Percentiles rank a stretch among this genome's conserved stretches.
phyloP scores from a whole-genome alignment of 129 eudicot species.

The Kitagawia praeruptora region DNA sequence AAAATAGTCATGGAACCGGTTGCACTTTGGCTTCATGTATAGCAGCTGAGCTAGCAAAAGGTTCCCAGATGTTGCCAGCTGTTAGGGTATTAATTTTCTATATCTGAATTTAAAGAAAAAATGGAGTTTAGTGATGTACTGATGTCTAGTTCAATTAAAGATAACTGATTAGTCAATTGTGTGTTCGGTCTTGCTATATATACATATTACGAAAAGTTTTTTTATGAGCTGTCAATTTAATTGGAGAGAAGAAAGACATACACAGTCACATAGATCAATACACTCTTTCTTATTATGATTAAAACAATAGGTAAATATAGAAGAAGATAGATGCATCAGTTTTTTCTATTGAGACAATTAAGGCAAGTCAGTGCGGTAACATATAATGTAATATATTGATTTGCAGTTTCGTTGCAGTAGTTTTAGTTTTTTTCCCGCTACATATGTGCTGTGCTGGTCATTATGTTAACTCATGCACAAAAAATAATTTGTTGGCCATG shows the following conservation, averaged over 20 bases:
- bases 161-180: not conserved
- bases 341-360: not conserved
- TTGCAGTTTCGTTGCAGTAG: not conserved
- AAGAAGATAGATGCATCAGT: not conserved
- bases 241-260: not conserved
- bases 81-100: slow-evolving; percentile 47
- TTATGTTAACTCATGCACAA: not conserved
- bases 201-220: not conserved
- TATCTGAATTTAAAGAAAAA: not conserved
- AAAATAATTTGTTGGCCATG: not conserved
- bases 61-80: slow-evolving; percentile 69
- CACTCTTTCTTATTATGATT: not conserved
- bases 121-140: not conserved
- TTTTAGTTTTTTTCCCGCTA: no score
- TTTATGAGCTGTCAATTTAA: not conserved
- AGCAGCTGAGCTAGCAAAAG: slow-evolving; percentile 97
- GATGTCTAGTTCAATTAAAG: not conserved
- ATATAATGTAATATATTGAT: not conserved
- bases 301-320: not conserved
- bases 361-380: not conserved
- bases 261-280: not conserved
- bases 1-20: slow-evolving; percentile 92
- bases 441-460: not conserved
- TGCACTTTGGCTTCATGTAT: slow-evolving; percentile 92
- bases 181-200: not conserved